Evolutionary conservation across 371 early-diverging fungal species (phyloP).

Genomic region (Mortierella sp.): DNA sequence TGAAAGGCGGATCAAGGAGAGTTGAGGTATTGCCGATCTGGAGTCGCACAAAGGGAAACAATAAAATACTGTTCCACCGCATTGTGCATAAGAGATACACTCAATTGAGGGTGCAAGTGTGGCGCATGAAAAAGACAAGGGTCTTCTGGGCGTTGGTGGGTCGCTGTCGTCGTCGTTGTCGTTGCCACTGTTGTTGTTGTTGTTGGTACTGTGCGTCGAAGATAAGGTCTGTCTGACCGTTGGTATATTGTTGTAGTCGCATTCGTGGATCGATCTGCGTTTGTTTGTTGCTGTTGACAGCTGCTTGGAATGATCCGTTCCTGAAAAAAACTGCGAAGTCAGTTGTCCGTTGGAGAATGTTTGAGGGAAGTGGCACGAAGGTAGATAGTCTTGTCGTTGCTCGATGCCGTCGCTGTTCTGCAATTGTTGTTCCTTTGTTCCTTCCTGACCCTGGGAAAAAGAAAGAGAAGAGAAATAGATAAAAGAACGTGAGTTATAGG

Average conservation of each 20-base stretch:
- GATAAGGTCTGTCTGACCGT: neutral
- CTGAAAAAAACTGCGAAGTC: neutral
- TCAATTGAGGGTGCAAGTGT: neutral
- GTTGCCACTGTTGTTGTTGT: neutral
- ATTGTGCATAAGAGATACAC: neutral
- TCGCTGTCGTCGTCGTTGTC: neutral
- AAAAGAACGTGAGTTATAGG: neutral
- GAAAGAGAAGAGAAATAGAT: neutral
- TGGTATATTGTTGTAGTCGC: neutral
- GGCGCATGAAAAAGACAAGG: neutral
- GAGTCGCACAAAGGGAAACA: neutral
- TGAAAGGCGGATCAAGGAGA: neutral
- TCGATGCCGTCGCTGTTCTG: neutral
- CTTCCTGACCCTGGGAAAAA: conserved; percentile 9
- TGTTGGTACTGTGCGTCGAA: neutral
- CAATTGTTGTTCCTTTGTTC: neutral
- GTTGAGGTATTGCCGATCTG: conserved; percentile 4
- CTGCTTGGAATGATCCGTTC: neutral
- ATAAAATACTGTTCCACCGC: neutral
- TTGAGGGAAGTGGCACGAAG: neutral
- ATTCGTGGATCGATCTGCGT: neutral
- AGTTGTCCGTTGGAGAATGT: neutral
- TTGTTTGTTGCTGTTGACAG: neutral
- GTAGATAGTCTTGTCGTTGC: neutral
- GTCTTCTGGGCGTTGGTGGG: neutral